Evolutionary conservation across 331 rosid species (phyloP), one percentile per base, ranked within the genome.

Genomic region (Dryas integrifolia): DNA sequence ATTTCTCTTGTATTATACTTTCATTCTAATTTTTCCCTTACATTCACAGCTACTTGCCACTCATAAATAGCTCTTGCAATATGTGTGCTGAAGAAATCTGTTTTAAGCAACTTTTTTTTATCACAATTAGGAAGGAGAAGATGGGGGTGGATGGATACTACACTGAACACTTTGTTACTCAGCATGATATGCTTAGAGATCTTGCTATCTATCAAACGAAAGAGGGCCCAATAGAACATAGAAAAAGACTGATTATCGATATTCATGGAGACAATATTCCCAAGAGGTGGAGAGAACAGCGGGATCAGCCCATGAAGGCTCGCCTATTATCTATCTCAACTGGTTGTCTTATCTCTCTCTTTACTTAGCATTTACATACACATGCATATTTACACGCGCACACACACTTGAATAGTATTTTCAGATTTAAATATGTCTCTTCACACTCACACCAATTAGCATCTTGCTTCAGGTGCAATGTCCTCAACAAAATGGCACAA

Each of bases 401-500:
- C 64, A 51, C 9, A 6, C 45, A 0, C 16, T 65, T 1, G 35
- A 6, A 9, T 24, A 7, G 14, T 47, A 6, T 0, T 35, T 39
- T 16, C 1, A 5, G 11, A 38, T 39, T 39, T 2, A 1, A 30
- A 30, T 30, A 6, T 26, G 49, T n/a, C 5, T 9, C 46, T 10
- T 11, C 6, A 44, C 38, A 46, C 41, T 72, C 46, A 57, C 59
- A 47, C 4, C 55, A 6, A 4, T n/a, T 13, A 30, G 3, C 5
- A 13, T 15, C 5, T 8, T 18, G 7, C 62, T 72, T 82, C 87
- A 89, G 94, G 81, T 79, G 85, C 78, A 56, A 39, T 0, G 0
- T 85, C 88, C 79, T 76, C 78, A 52, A 73, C 86, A 6, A 79
- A 80, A 45, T 87, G 90, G 92, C 79, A 82, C 62, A 71, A 64